Conservation (phyloP, 2,329 filamentous ascomycete genomes). For the Laburnicola sp. region DNA sequence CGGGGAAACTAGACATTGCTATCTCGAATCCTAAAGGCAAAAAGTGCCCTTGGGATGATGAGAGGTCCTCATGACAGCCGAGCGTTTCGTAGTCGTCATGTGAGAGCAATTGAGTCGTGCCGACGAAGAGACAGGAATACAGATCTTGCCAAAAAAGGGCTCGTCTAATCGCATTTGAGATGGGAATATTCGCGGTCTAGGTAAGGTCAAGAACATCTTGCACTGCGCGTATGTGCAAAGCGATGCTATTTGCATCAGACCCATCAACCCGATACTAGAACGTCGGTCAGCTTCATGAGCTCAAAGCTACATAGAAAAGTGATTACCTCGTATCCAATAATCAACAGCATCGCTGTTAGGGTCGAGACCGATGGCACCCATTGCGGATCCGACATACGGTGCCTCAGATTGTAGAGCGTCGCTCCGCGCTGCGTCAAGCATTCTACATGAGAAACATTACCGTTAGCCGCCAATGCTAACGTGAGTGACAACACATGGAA, state of each 20-base stretch:
- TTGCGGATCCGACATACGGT: slow-evolving; percentile 8
- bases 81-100: slow-evolving; percentile 15
- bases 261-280: slow-evolving; percentile 17
- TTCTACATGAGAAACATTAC: slow-evolving; percentile 18
- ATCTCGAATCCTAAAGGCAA: slow-evolving; percentile 13
- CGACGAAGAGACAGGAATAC: slow-evolving; percentile 19
- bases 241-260: slow-evolving; percentile 12
- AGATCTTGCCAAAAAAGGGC: slow-evolving; percentile 25
- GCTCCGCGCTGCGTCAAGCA: slow-evolving; percentile 19
- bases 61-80: background rate
- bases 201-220: slow-evolving; percentile 14
- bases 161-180: slow-evolving; percentile 14
- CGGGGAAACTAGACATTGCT: background rate
- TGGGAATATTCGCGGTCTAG: slow-evolving; percentile 3
- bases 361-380: slow-evolving; percentile 17
- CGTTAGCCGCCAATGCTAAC: slow-evolving; percentile 18
- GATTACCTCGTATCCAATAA: slow-evolving; percentile 24
- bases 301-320: background rate
- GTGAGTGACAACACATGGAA: slow-evolving; percentile 25
- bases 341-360: slow-evolving; percentile 21
- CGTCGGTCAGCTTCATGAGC: background rate
- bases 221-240: slow-evolving; percentile 17
- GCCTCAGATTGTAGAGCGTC: slow-evolving; percentile 14
- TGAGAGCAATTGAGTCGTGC: slow-evolving; percentile 16
- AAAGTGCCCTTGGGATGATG: background rate